Evolutionary conservation across 192 early-diverging fungal genomes (phyloP).

Genomic region (Coemansia sp.): DNA sequence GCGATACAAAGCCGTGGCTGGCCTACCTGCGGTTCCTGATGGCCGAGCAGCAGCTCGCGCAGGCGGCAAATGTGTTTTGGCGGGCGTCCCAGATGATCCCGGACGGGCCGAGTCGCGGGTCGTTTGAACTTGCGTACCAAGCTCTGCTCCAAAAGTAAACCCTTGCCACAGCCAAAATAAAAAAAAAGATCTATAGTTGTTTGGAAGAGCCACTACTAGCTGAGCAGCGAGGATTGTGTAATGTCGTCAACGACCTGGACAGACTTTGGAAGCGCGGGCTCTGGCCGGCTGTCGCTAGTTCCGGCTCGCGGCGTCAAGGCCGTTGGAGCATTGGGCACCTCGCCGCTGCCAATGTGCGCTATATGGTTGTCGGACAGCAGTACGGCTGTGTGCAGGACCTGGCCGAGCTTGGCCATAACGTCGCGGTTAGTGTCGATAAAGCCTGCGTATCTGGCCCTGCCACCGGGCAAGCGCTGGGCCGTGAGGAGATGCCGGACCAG

Average conservation of each 20-base stretch:
- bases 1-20: constrained; percentile 19
- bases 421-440: constrained; percentile 30
- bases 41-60: constrained; percentile 1
- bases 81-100: constrained; percentile 21
- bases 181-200: too few species aligned
- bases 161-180: too few species aligned
- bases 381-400: constrained; percentile 12
- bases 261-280: too few species aligned
- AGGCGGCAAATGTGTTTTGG: constrained; percentile 26
- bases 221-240: too few species aligned
- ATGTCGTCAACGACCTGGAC: too few species aligned
- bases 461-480: neutral
- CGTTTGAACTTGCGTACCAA: constrained; percentile 2
- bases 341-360: constrained; percentile 1
- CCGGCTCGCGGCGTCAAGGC: too few species aligned
- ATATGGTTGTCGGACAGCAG: neutral
- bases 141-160: neutral
- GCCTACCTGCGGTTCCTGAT: constrained; percentile 25
- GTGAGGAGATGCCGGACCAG: constrained; percentile 33
- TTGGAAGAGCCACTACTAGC: too few species aligned
- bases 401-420: constrained; percentile 13
- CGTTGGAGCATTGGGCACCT: too few species aligned
- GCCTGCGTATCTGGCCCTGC: constrained; percentile 5
- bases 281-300: too few species aligned
- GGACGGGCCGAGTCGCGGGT: neutral